A percentile compares a stretch with the other conserved stretches of the same genome.
Evolutionary conservation across 345 rosid species (phyloP).

Genomic region (Heritiera fomes): DNA sequence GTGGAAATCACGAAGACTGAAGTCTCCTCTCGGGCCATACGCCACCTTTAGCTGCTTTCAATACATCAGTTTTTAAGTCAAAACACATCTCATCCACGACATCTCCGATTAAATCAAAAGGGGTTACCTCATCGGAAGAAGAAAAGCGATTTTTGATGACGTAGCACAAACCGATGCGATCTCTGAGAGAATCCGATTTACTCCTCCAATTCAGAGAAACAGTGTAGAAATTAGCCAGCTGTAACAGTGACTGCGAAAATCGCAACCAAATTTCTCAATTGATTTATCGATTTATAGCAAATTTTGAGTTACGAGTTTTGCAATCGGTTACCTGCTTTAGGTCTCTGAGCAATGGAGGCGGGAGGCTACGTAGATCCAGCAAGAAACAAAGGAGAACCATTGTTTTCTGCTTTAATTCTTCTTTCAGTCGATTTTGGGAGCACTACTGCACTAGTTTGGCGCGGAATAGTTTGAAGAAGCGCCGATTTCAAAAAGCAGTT

Average conservation of each 20-base stretch:
- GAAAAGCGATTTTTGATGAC: slow-evolving; percentile 48
- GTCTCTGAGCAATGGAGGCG: slow-evolving; percentile 56
- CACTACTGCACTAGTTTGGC: not conserved
- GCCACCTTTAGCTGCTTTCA: slow-evolving; percentile 60
- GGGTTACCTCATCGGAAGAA: slow-evolving; percentile 56
- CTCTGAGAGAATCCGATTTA: slow-evolving; percentile 44
- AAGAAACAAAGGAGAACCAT: slow-evolving; percentile 75
- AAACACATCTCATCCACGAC: slow-evolving; percentile 14
- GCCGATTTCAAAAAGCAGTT: not conserved
- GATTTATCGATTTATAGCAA: not conserved
- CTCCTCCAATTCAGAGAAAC: slow-evolving; percentile 41
- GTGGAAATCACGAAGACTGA: slow-evolving; percentile 74
- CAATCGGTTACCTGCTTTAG: slow-evolving; percentile 60
- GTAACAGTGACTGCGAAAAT: slow-evolving; percentile 59
- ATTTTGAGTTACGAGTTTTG: not conserved
- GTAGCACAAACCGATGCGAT: slow-evolving; percentile 72
- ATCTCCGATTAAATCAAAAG: slow-evolving; percentile 13
- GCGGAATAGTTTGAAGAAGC: slow-evolving; percentile 17
- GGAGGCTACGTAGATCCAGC: slow-evolving; percentile 66
- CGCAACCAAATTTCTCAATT: not conserved
- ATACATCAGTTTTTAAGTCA: not conserved
- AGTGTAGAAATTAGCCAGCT: slow-evolving; percentile 67
- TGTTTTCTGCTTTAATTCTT: not conserved
- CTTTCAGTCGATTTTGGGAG: not conserved
- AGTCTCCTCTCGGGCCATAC: slow-evolving; percentile 61